Evolutionary conservation across 345 rosid genomes (phyloP).

Genomic region (Raphanus sativus): DNA sequence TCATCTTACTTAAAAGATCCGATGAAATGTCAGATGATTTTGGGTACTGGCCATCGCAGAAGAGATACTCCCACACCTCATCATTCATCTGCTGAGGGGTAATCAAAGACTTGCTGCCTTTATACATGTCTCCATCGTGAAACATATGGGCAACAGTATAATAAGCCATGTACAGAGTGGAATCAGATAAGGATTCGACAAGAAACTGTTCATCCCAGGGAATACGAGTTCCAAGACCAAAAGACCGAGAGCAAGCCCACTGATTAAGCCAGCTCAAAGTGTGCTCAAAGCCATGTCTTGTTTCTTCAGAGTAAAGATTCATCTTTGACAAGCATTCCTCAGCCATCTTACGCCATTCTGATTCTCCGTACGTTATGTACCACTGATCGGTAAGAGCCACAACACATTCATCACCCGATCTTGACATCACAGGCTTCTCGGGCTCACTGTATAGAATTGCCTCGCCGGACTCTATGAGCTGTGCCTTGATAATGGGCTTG

Average conservation of each 20-base stretch:
- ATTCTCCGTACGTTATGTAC: conserved; percentile 88
- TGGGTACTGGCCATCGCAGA: conserved; percentile 75
- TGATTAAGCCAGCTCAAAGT: conserved; percentile 93
- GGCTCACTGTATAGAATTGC: conserved; percentile 89
- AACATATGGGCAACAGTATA: conserved; percentile 85
- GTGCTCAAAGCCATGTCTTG: conserved; percentile 84
- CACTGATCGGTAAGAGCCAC: conserved; percentile 98
- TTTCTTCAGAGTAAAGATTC: conserved; percentile 85
- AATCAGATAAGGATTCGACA: conserved; percentile 90
- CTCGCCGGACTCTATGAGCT: conserved; percentile 70
- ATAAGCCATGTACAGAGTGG: conserved; percentile 90
- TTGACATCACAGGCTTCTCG: conserved; percentile 86
- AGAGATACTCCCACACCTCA: conserved; percentile 85
- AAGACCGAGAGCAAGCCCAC: conserved; percentile 99
- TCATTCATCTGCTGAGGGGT: conserved; percentile 79
- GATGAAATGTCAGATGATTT: conserved; percentile 58
- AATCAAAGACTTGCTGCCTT: conserved; percentile 47
- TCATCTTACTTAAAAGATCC: conserved; percentile 70
- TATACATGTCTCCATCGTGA: conserved; percentile 80
- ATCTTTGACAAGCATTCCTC: conserved; percentile 78
- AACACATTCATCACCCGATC: conserved; percentile 98
- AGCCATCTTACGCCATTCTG: conserved; percentile 72
- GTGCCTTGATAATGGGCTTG: conserved; percentile 66
- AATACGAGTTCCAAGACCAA: conserved; percentile 95
- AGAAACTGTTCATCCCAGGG: conserved; percentile 94